Evolutionary conservation across 306 rosid species (phyloP).

Genomic region (Quercus engelmannii): DNA sequence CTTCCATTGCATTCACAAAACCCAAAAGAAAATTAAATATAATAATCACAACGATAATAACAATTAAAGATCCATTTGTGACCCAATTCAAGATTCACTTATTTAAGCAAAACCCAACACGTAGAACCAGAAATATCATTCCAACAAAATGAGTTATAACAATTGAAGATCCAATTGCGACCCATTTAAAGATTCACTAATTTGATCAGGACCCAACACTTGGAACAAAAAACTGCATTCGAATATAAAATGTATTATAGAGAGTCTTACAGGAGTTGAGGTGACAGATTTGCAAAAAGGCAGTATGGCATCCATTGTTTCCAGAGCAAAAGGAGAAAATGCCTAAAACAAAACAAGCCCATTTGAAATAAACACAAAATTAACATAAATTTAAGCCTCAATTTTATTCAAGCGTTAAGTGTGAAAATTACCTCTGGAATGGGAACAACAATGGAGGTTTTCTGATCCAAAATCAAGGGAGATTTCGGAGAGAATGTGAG

Average conservation of each 20-base stretch:
- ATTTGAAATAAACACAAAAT: neutral
- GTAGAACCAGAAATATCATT: neutral
- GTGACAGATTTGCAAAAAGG: conserved; percentile 60
- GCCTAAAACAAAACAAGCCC: conserved; percentile 12
- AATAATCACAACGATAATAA: neutral
- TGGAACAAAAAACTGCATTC: neutral
- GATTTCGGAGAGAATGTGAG: neutral
- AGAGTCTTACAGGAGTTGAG: conserved; percentile 47
- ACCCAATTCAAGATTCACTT: neutral
- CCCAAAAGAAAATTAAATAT: neutral
- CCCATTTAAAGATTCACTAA: neutral
- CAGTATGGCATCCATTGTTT: conserved; percentile 58
- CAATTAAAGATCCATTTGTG: too few relatives aligned
- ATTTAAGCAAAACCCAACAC: neutral
- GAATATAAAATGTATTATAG: neutral
- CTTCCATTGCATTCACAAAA: conserved; percentile 32
- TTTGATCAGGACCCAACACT: neutral
- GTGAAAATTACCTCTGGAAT: conserved; percentile 17
- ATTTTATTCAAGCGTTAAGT: neutral
- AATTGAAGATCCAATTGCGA: too few relatives aligned
- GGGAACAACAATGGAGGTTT: neutral
- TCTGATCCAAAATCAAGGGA: neutral
- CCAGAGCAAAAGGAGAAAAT: neutral
- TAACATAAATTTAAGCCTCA: neutral
- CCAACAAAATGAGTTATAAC: neutral